phyloP scores from a whole-genome alignment of 495 filamentous ascomycete species.

The Patellaria atrata region DNA sequence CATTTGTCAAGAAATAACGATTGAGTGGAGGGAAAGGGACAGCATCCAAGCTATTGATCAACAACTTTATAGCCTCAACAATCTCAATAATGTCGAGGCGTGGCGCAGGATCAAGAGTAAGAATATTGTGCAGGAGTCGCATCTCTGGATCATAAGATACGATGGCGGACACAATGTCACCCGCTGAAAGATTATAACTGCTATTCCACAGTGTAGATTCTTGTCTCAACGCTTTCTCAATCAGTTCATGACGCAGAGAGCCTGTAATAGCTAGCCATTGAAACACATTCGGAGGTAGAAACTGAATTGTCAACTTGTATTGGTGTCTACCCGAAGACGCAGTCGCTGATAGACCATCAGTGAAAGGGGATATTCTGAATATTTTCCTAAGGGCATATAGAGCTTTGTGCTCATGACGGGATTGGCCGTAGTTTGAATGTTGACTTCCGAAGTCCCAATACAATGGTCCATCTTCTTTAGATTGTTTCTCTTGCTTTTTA shows the following conservation, averaged over 20 bases:
- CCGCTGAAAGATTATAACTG: conserved; percentile 3
- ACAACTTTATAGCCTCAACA: conserved; percentile 24
- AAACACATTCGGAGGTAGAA: conserved; percentile 26
- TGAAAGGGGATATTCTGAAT: conserved; percentile 24
- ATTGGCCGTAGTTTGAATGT: conserved; percentile 8
- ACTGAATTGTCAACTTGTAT: conserved; percentile 14
- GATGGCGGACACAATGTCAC: conserved; percentile 25
- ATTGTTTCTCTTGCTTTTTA: no score
- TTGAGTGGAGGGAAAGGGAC: conserved; percentile 1
- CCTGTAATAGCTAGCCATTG: conserved; percentile 25
- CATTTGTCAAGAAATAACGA: conserved; percentile 16
- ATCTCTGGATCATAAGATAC: conserved; percentile 24
- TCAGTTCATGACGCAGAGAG: conserved; percentile 16
- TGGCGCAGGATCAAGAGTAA: conserved; percentile 14
- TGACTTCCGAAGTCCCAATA: no score
- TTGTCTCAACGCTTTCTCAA: conserved; percentile 19
- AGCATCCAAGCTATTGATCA: conserved; percentile 26
- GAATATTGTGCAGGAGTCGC: conserved; percentile 21
- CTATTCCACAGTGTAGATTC: neutral
- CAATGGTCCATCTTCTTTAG: no score
- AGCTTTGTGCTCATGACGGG: conserved; percentile 27
- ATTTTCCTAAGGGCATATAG: conserved; percentile 41
- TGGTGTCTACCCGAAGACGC: no score
- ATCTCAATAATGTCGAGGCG: conserved; percentile 34
- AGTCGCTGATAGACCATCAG: conserved; percentile 24